Evolutionary conservation across 1,284 basidiomycete genomes (phyloP).

Genomic region (Austroboletus olivaceoglutinosus): DNA sequence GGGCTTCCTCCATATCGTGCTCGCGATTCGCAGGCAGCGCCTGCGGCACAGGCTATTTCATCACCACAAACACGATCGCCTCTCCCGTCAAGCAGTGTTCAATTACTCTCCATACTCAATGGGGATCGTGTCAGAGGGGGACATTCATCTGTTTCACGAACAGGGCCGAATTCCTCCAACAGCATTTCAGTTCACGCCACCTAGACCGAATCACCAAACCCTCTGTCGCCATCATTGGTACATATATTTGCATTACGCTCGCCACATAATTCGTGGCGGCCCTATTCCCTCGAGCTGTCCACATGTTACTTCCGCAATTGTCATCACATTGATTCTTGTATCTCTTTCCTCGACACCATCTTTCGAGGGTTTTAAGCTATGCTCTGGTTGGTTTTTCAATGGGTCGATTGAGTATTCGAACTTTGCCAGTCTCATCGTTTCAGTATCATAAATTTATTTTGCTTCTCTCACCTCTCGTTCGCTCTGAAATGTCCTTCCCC

Average conservation of each 20-base stretch:
- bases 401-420: slow-evolving; percentile 24
- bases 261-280: slow-evolving; percentile 5
- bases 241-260: slow-evolving; percentile 22
- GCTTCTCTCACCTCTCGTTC: slow-evolving; percentile 20
- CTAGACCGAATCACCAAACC: slow-evolving; percentile 19
- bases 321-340: slow-evolving; percentile 14
- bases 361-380: slow-evolving; percentile 19
- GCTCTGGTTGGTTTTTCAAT: slow-evolving; percentile 22
- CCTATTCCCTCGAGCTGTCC: slow-evolving; percentile 3
- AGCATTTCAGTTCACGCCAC: slow-evolving; percentile 22
- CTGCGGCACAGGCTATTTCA: slow-evolving; percentile 9
- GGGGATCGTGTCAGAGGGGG: slow-evolving; percentile 20
- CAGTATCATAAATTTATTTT: slow-evolving; percentile 35
- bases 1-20: slow-evolving; percentile 7
- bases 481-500: slow-evolving; percentile 12
- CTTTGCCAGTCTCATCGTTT: slow-evolving; percentile 21
- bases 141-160: slow-evolving; percentile 11
- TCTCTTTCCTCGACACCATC: slow-evolving; percentile 11
- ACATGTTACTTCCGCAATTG: slow-evolving; percentile 1
- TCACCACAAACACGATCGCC: slow-evolving; percentile 16
- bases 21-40: slow-evolving; percentile 7
- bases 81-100: slow-evolving; percentile 28
- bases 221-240: slow-evolving; percentile 9
- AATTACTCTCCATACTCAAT: slow-evolving; percentile 38
- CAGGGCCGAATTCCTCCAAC: slow-evolving; percentile 6